Conservation (phyloP, 2,329 filamentous ascomycete genomes). For the Neonectria neomacrospora region DNA sequence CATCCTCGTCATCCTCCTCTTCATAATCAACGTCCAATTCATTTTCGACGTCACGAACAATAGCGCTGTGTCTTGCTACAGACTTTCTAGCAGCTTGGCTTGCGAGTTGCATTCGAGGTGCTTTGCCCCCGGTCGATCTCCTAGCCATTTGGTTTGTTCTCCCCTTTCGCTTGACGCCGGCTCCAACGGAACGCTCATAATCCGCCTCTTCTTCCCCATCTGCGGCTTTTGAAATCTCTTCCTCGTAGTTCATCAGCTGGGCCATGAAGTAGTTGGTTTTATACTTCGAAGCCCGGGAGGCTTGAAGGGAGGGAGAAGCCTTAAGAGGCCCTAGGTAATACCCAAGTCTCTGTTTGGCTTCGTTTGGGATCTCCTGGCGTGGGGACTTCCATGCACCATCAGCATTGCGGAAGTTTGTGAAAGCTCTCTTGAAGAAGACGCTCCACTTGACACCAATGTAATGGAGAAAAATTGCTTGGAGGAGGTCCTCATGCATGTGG, state of each 20-base stretch:
- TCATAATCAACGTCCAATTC: constrained; percentile 9
- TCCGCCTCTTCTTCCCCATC: constrained; percentile 56
- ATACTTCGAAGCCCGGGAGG: constrained; percentile 48
- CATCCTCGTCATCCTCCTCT: constrained; percentile 12
- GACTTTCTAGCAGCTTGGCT: constrained; percentile 13
- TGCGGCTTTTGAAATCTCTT: constrained; percentile 33
- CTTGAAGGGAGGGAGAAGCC: constrained; percentile 40
- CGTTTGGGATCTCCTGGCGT: constrained; percentile 44
- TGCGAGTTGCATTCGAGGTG: constrained; percentile 17
- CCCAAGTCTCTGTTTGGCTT: constrained; percentile 43
- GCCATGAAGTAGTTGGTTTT: constrained; percentile 58
- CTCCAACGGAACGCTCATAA: constrained; percentile 30
- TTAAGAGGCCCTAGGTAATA: constrained; percentile 52
- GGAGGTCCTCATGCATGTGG: constrained; percentile 63
- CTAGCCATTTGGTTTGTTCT: neutral
- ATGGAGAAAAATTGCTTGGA: constrained; percentile 63
- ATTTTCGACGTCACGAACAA: neutral
- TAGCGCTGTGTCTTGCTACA: neutral
- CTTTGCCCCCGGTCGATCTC: neutral
- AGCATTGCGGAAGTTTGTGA: constrained; percentile 48
- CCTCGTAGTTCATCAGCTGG: constrained; percentile 50
- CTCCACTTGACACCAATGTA: constrained; percentile 61
- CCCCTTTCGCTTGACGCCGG: constrained; percentile 16
- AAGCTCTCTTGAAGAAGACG: constrained; percentile 53
- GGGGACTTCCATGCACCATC: constrained; percentile 51